These are phyloP conservation scores for Aspergillus candidus DNA, from an alignment of 2,329 filamentous ascomycete species.

Conservation along the genomic window DNA sequence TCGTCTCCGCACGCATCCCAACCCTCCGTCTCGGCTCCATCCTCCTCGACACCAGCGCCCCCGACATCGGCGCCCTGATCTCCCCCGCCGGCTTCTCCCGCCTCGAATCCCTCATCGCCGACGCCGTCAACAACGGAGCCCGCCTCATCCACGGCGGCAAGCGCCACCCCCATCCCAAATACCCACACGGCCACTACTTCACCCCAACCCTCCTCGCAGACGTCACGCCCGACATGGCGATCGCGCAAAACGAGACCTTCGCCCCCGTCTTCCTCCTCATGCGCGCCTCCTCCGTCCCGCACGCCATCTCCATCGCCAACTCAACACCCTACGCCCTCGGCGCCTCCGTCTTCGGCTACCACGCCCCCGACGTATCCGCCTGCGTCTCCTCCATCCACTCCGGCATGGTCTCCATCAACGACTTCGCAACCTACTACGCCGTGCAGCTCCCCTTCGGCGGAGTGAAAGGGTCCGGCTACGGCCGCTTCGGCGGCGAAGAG, in stretches of 20 bases:
- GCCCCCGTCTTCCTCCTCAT: conserved; percentile 85
- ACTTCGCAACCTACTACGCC: conserved; percentile 90
- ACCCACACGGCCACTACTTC: conserved; percentile 85
- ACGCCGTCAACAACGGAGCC: conserved; percentile 74
- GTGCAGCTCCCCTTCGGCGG: conserved; percentile 94
- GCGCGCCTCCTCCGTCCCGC: conserved; percentile 58
- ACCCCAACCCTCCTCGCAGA: conserved; percentile 83
- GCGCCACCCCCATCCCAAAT: conserved; percentile 62
- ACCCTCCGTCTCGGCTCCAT: conserved; percentile 69
- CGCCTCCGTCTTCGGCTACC: conserved; percentile 75
- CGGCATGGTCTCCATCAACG: conserved; percentile 92
- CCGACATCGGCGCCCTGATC: conserved; percentile 84
- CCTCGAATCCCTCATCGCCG: conserved; percentile 68
- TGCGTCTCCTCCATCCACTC: conserved; percentile 66
- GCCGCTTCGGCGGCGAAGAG: conserved; percentile 85
- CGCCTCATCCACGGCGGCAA: conserved; percentile 74
- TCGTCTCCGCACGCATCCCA: conserved; percentile 67
- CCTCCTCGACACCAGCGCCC: conserved; percentile 44
- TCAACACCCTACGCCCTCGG: conserved; percentile 79
- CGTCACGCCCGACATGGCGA: conserved; percentile 76
- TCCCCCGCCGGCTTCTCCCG: conserved; percentile 68
- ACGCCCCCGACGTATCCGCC: conserved; percentile 54
- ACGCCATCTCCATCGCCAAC: conserved; percentile 75
- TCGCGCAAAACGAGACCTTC: conserved; percentile 88
- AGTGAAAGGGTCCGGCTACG: conserved; percentile 82